Percentiles rank a stretch among this genome's conserved stretches.
These are phyloP conservation scores for Tilletia walkeri DNA, from an alignment of 1,284 basidiomycete species.

Conservation along the genomic window DNA sequence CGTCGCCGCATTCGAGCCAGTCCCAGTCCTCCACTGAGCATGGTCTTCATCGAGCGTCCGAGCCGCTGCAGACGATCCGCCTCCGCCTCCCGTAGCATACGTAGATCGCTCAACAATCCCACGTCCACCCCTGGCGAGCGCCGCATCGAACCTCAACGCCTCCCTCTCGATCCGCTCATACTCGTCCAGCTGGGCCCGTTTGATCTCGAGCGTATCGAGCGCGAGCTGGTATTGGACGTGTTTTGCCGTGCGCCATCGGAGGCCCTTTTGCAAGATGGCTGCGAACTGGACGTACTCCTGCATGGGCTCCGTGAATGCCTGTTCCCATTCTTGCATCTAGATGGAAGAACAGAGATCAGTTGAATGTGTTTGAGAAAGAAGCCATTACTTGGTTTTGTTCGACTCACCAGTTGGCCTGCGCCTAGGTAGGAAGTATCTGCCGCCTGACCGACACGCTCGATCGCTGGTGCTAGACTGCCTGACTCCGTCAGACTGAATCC, in stretches of 20 bases:
- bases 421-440: conserved; percentile 90
- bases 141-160: conserved; percentile 81
- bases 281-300: conserved; percentile 96
- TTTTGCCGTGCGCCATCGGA: conserved; percentile 94
- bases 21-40: background rate
- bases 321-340: conserved; percentile 68
- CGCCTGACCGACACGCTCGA: conserved; percentile 92
- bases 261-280: conserved; percentile 84
- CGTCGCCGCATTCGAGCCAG: background rate
- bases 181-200: conserved; percentile 81
- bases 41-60: background rate
- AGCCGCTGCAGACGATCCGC: background rate
- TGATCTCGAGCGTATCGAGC: conserved; percentile 81
- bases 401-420: conserved; percentile 61
- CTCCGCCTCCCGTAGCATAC: background rate
- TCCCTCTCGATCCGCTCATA: conserved; percentile 89
- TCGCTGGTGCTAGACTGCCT: conserved; percentile 69
- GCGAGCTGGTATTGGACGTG: conserved; percentile 98
- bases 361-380: background rate
- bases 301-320: conserved; percentile 89
- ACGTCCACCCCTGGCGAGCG: conserved; percentile 62
- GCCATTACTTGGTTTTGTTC: background rate
- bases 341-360: background rate
- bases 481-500: conserved; percentile 87
- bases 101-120: conserved; percentile 3